phyloP scores from a whole-genome alignment of 2,329 filamentous ascomycete species.

The Talaromyces albobiverticillius region DNA sequence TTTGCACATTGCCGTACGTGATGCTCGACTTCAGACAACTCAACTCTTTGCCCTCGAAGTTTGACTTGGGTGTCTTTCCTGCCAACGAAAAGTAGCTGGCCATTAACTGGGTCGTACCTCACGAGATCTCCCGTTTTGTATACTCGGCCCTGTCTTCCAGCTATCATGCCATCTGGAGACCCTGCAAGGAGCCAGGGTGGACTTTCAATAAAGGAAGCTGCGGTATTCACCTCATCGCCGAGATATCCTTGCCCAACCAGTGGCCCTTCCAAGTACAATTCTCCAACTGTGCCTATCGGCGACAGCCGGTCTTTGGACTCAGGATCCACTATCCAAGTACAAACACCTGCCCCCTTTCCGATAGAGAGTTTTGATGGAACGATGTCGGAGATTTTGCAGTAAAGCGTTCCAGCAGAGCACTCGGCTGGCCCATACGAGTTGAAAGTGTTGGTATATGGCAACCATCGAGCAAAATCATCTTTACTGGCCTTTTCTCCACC shows the following conservation, averaged over 20 bases:
- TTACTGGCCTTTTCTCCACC: conserved; percentile 41
- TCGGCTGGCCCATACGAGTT: conserved; percentile 32
- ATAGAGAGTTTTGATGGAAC: neutral
- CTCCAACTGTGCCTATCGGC: conserved; percentile 39
- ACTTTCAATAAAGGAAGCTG: conserved; percentile 31
- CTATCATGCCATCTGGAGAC: conserved; percentile 26
- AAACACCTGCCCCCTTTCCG: conserved; percentile 1
- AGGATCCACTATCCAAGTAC: conserved; percentile 22
- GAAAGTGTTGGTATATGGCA: conserved; percentile 47
- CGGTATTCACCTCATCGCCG: conserved; percentile 38
- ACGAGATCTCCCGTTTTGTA: conserved; percentile 36
- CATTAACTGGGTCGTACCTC: conserved; percentile 30
- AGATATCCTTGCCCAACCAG: conserved; percentile 45
- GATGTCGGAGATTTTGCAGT: neutral
- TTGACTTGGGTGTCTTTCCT: conserved; percentile 40
- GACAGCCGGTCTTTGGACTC: conserved; percentile 67
- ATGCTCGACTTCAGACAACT: conserved; percentile 40
- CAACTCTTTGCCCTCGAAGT: conserved; percentile 41
- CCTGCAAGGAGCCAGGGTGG: conserved; percentile 31
- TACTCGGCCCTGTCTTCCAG: conserved; percentile 30
- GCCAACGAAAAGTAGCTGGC: conserved; percentile 31
- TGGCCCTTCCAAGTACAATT: conserved; percentile 41
- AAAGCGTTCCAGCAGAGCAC: conserved; percentile 3
- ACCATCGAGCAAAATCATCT: conserved; percentile 65
- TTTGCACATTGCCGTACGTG: conserved; percentile 33